A percentile compares a stretch with the other conserved stretches of the same genome.
These are phyloP conservation scores for Aspergillus brasiliensis DNA, from an alignment of 2,329 filamentous ascomycete genomes.

Conservation along the genomic window DNA sequence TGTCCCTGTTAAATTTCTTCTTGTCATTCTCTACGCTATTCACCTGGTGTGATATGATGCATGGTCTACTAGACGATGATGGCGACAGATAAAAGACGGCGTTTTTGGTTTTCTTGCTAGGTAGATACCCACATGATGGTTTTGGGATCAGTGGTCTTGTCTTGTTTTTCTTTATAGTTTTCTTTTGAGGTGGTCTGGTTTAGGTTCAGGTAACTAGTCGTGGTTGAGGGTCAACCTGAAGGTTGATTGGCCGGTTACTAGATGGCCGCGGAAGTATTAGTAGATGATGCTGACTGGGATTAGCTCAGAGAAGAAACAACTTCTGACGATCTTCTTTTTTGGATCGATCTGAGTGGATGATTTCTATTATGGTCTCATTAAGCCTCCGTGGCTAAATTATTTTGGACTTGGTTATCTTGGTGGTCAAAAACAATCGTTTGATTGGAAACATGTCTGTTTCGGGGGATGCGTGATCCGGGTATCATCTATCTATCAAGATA, in stretches of 20 bases:
- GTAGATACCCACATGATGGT: constrained; percentile 2
- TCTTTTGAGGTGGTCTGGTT: background rate
- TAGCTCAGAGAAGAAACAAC: too few relatives aligned
- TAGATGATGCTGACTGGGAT: too few relatives aligned
- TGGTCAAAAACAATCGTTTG: background rate
- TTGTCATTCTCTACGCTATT: background rate
- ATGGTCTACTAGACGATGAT: too few relatives aligned
- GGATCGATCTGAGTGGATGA: too few relatives aligned
- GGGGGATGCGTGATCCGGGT: background rate
- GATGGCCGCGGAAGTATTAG: too few relatives aligned
- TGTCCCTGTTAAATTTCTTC: too few relatives aligned
- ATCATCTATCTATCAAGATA: background rate
- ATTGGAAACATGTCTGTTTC: background rate
- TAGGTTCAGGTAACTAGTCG: background rate
- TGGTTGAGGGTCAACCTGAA: too few relatives aligned
- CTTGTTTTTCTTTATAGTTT: background rate
- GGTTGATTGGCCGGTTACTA: too few relatives aligned
- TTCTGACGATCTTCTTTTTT: too few relatives aligned
- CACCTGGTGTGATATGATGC: too few relatives aligned
- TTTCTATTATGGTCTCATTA: too few relatives aligned
- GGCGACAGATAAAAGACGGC: background rate
- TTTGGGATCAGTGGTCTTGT: background rate
- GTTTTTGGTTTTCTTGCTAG: background rate
- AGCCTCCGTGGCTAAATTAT: background rate
- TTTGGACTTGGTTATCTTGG: background rate